A percentile compares a stretch with the other conserved stretches of the same genome.
Conservation (phyloP, 2,329 filamentous ascomycete species). For the Stenocarpella maydis region DNA sequence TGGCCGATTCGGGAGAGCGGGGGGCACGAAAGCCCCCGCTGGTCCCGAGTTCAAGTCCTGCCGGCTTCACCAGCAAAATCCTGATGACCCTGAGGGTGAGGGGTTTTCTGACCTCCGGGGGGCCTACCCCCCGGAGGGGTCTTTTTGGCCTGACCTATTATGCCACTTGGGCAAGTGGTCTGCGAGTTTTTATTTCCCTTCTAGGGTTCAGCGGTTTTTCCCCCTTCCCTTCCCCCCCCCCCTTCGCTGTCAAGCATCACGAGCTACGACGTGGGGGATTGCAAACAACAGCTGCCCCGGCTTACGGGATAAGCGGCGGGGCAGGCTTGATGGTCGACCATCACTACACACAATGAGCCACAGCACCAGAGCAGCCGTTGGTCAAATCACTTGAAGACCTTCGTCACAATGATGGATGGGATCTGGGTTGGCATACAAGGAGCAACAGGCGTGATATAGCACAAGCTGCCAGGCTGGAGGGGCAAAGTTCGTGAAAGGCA, state of each 20-base stretch:
- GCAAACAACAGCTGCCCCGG: background rate
- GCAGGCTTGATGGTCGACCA: background rate
- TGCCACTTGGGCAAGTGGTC: background rate
- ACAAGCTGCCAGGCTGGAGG: background rate
- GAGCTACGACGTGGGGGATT: background rate
- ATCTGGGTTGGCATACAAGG: too few relatives aligned
- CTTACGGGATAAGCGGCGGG: background rate
- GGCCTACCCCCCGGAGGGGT: background rate
- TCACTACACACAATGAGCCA: background rate
- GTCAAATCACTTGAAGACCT: too few relatives aligned
- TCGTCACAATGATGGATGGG: background rate
- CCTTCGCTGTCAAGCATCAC: background rate
- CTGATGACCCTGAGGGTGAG: background rate
- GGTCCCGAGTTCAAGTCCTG: background rate
- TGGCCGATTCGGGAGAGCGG: slow-evolving; percentile 19
- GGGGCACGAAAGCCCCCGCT: slow-evolving; percentile 5
- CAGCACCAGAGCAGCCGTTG: background rate
- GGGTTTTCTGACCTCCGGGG: slow-evolving; percentile 9
- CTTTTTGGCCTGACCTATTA: background rate
- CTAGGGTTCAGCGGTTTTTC: too few relatives aligned
- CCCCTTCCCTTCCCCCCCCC: too few relatives aligned
- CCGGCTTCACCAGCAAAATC: slow-evolving; percentile 4
- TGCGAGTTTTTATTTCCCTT: too few relatives aligned
- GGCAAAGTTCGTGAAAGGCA: background rate
- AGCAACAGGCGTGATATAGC: background rate